Percentiles rank a stretch among this genome's conserved stretches.
Evolutionary conservation across 2,329 filamentous ascomycete species (phyloP).

Genomic region (Alternaria sp.): DNA sequence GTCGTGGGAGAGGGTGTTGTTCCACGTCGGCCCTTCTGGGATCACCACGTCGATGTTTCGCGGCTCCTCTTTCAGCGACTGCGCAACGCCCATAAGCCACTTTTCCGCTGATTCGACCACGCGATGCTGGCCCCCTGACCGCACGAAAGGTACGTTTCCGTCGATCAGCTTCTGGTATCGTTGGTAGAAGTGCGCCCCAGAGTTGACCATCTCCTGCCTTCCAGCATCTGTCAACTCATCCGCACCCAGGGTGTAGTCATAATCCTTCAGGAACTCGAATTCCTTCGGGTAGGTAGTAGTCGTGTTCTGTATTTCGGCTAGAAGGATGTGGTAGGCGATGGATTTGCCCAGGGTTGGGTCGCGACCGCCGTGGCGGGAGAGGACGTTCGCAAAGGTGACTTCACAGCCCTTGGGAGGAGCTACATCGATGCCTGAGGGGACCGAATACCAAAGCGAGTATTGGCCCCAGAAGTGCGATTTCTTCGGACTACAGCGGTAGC

Average conservation of each 20-base stretch:
- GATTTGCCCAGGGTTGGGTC: conserved; percentile 77
- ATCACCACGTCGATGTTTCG: conserved; percentile 64
- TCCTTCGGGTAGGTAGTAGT: conserved; percentile 63
- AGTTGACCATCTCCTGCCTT: conserved; percentile 72
- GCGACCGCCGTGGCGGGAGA: conserved; percentile 85
- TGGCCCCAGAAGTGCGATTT: conserved; percentile 80
- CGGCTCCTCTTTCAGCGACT: conserved; percentile 54
- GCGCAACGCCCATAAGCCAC: conserved; percentile 77
- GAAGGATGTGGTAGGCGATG: conserved; percentile 65
- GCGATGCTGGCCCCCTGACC: conserved; percentile 72
- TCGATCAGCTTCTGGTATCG: conserved; percentile 71
- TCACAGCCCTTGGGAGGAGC: conserved; percentile 71
- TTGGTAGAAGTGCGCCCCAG: conserved; percentile 75
- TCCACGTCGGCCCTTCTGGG: conserved; percentile 68
- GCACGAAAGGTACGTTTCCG: conserved; percentile 69
- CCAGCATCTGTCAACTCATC: conserved; percentile 75
- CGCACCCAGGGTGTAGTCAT: conserved; percentile 72
- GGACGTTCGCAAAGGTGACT: conserved; percentile 78
- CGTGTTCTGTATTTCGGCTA: conserved; percentile 69
- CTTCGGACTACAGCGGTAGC: conserved; percentile 67
- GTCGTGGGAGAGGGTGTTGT: conserved; percentile 83
- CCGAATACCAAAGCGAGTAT: conserved; percentile 83
- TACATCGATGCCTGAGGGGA: conserved; percentile 68
- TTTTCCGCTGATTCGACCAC: conserved; percentile 77
- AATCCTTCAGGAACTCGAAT: conserved; percentile 74